Percentiles rank a stretch among this genome's conserved stretches.
Evolutionary conservation across 805 yeast genomes (phyloP).

Genomic region (Metschnikowia drakensbergensis): DNA sequence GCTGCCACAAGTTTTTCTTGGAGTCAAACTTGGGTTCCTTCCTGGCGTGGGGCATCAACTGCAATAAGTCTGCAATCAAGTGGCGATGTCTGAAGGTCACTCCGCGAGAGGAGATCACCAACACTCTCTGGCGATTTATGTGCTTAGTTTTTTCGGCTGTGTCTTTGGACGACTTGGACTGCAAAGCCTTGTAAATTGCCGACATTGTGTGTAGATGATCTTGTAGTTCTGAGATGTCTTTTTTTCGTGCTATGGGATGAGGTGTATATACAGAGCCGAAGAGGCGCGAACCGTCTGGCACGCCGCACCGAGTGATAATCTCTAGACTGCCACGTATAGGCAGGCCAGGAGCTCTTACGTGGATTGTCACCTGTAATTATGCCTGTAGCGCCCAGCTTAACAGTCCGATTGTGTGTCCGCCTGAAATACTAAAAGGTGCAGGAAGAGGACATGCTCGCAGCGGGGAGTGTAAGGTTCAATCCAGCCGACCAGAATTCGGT

Average conservation of each 20-base stretch:
- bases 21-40: constrained; percentile 95
- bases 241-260: constrained; percentile 1
- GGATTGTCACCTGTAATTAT: too few relatives aligned
- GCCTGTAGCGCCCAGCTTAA: too few relatives aligned
- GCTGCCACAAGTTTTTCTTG: constrained; percentile 79
- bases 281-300: constrained; percentile 1
- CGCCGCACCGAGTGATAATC: background rate
- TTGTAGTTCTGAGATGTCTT: background rate
- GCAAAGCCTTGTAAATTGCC: constrained; percentile 45
- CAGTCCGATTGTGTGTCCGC: too few relatives aligned
- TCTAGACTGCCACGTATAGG: background rate
- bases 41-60: constrained; percentile 87
- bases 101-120: constrained; percentile 91
- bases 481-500: background rate
- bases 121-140: constrained; percentile 82
- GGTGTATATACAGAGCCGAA: constrained; percentile 7
- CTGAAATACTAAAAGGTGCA: background rate
- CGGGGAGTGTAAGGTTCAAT: background rate
- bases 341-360: too few relatives aligned
- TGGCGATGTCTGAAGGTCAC: constrained; percentile 95
- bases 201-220: constrained; percentile 28
- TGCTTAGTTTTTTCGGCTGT: constrained; percentile 49
- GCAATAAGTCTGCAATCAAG: constrained; percentile 72
- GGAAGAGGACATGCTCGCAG: background rate
- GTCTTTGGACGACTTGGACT: constrained; percentile 44